Evolutionary conservation across 139 green algal genomes (phyloP).

Genomic region (Chlorella sp.): DNA sequence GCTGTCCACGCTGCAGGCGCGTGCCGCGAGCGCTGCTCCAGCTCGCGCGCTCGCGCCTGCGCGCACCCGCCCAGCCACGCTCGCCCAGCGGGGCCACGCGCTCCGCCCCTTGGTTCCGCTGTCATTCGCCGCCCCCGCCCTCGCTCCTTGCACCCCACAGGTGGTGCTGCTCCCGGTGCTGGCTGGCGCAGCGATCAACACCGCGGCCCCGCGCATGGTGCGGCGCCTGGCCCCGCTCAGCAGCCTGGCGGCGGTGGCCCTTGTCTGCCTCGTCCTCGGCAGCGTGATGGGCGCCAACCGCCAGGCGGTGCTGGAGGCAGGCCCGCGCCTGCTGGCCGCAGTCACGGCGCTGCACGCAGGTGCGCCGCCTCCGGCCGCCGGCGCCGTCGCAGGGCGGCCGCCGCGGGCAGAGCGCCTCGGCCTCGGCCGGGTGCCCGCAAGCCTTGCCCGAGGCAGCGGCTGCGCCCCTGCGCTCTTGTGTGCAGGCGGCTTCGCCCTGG

Average conservation of each 20-base stretch:
- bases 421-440: no score
- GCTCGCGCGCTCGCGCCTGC: not conserved
- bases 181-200: slow-evolving; percentile 59
- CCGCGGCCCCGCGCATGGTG: slow-evolving; percentile 48
- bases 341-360: slow-evolving; percentile 60
- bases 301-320: slow-evolving; percentile 37
- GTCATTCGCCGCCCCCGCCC: no score
- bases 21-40: not conserved
- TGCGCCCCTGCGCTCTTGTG: not conserved
- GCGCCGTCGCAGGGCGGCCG: no score
- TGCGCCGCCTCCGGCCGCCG: no score
- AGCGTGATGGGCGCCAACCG: slow-evolving; percentile 61
- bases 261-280: slow-evolving; percentile 62
- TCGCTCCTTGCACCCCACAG: slow-evolving; percentile 53
- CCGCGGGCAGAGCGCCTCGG: no score
- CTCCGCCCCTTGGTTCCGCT: not conserved
- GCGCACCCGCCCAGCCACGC: not conserved
- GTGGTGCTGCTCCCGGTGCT: slow-evolving; percentile 80
- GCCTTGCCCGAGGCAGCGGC: no score
- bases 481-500: slow-evolving; percentile 64
- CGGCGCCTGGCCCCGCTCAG: slow-evolving; percentile 16
- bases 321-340: slow-evolving; percentile 49
- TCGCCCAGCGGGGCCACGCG: not conserved
- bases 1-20: slow-evolving; percentile 60
- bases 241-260: slow-evolving; percentile 38